Percentiles rank a stretch among this genome's conserved stretches.
Conservation (phyloP, 345 rosid species). For the Corchorus capsularis region DNA sequence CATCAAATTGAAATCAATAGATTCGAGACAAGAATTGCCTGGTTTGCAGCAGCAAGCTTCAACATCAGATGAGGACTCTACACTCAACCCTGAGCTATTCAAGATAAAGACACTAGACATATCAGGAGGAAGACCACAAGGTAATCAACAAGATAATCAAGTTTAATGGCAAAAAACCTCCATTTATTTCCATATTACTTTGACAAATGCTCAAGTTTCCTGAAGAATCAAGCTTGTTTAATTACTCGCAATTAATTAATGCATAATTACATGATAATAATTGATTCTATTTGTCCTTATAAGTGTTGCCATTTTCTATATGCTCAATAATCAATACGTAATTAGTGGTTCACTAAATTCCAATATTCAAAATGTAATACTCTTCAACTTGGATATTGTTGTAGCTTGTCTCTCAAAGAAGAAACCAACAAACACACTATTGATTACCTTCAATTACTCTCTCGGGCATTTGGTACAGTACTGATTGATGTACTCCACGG, state of each 20-base stretch:
- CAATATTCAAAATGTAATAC: not conserved
- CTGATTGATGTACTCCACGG: not conserved
- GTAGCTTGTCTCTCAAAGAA: not conserved
- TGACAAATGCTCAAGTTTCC: too few species aligned
- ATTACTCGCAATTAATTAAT: too few species aligned
- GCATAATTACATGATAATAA: too few species aligned
- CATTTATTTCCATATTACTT: not conserved
- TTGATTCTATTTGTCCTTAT: too few species aligned
- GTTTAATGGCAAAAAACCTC: not conserved
- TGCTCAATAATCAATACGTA: not conserved
- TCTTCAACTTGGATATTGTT: not conserved
- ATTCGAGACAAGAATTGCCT: not conserved
- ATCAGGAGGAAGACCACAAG: conserved; percentile 10
- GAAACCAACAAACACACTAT: too few species aligned
- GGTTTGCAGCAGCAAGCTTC: not conserved
- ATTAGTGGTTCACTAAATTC: too few species aligned
- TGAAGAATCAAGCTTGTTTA: too few species aligned
- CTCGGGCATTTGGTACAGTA: not conserved
- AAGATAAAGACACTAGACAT: not conserved
- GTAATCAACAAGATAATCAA: not conserved
- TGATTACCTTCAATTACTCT: not conserved
- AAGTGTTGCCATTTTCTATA: not conserved
- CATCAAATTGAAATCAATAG: not conserved
- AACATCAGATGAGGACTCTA: not conserved
- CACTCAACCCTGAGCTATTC: conserved; percentile 13